These are phyloP conservation scores for Russula brevipes DNA, from an alignment of 768 basidiomycete genomes.

Conservation along the genomic window DNA sequence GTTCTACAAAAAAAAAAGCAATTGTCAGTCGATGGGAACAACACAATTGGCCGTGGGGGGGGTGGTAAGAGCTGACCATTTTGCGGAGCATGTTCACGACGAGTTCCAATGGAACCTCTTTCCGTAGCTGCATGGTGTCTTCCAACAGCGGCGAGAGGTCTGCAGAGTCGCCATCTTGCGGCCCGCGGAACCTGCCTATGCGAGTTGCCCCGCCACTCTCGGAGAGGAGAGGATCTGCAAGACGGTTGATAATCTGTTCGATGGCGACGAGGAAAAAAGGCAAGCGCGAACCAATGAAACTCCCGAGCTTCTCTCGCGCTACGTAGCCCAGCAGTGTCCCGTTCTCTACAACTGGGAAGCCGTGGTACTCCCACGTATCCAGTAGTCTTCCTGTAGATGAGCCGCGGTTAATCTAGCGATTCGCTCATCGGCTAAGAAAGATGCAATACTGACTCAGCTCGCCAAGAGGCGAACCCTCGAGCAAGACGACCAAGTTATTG, in stretches of 20 bases:
- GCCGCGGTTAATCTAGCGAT: neutral
- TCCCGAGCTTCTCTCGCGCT: slow-evolving; percentile 48
- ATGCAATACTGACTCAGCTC: slow-evolving; percentile 41
- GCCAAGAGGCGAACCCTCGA: slow-evolving; percentile 36
- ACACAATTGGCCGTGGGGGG: slow-evolving; percentile 11
- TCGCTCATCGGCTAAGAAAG: neutral
- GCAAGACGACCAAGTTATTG: slow-evolving; percentile 43
- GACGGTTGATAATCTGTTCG: slow-evolving; percentile 6
- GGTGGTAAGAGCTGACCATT: slow-evolving; percentile 42
- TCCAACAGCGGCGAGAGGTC: slow-evolving; percentile 38
- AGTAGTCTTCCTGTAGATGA: slow-evolving; percentile 38
- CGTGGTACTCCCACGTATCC: slow-evolving; percentile 45
- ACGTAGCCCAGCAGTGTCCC: slow-evolving; percentile 55
- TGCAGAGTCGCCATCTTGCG: neutral
- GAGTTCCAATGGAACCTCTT: slow-evolving; percentile 65
- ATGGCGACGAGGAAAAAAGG: neutral
- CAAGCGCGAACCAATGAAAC: slow-evolving; percentile 32
- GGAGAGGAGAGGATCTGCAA: slow-evolving; percentile 8
- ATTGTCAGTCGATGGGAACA: neutral
- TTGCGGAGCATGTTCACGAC: slow-evolving; percentile 74
- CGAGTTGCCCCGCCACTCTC: slow-evolving; percentile 9
- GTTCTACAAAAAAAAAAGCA: slow-evolving; percentile 40
- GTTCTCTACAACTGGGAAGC: slow-evolving; percentile 58
- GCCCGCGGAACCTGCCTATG: slow-evolving; percentile 5
- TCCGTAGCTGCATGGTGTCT: slow-evolving; percentile 53